Conservation (phyloP, 495 filamentous ascomycete genomes). For the Daldinia bambusicola region DNA sequence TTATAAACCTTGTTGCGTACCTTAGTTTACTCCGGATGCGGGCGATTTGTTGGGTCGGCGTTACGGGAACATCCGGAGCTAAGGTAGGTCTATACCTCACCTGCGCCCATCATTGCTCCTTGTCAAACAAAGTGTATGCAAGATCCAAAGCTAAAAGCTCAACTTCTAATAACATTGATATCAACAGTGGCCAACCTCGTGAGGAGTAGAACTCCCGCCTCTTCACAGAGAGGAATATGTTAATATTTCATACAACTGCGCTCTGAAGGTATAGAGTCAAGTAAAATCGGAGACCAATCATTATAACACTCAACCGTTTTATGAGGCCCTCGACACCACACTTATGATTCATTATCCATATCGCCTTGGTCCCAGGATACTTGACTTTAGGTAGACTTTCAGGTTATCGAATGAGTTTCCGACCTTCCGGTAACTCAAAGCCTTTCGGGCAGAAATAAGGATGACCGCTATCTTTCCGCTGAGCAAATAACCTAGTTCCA, state of each 20-base stretch:
- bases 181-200: too few species aligned
- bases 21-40: not conserved
- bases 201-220: too few species aligned
- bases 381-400: not conserved
- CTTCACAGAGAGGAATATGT: not conserved
- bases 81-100: not conserved
- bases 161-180: too few species aligned
- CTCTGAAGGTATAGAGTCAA: not conserved
- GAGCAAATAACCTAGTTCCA: not conserved
- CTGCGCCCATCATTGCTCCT: not conserved
- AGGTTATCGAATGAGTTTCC: not conserved
- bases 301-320: not conserved
- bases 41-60: slow-evolving; percentile 2
- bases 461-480: not conserved
- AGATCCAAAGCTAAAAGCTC: too few species aligned
- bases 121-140: too few species aligned
- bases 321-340: not conserved
- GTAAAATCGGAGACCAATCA: not conserved
- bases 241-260: not conserved
- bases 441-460: not conserved
- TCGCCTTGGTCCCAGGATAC: not conserved
- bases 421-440: not conserved
- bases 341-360: not conserved
- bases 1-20: slow-evolving; percentile 4
- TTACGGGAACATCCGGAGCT: not conserved